These are phyloP conservation scores for Scopulariopsis brevicaulis DNA, from an alignment of 2,329 filamentous ascomycete genomes.

Conservation along the genomic window DNA sequence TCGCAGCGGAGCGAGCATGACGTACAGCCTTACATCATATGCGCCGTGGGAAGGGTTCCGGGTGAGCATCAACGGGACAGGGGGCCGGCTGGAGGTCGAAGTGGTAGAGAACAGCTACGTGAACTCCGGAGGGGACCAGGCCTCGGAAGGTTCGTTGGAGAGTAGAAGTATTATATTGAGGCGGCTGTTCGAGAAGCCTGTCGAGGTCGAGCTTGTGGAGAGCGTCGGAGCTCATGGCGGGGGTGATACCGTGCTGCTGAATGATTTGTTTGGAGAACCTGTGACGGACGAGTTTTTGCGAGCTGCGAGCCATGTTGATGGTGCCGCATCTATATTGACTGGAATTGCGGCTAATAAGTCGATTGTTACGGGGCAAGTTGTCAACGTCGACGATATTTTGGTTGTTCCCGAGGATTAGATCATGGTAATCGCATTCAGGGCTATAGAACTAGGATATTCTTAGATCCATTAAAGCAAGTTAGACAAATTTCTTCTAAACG, in stretches of 20 bases:
- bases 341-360: slow-evolving; percentile 48
- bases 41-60: slow-evolving; percentile 52
- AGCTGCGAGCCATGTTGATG: slow-evolving; percentile 47
- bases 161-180: slow-evolving; percentile 34
- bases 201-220: slow-evolving; percentile 38
- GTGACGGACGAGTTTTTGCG: slow-evolving; percentile 39
- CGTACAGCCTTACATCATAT: slow-evolving; percentile 48
- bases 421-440: no score
- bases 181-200: slow-evolving; percentile 43
- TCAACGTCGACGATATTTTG: slow-evolving; percentile 41
- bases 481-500: no score
- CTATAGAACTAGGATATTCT: no score
- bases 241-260: slow-evolving; percentile 43
- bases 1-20: slow-evolving; percentile 41
- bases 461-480: no score
- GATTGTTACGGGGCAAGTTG: slow-evolving; percentile 42
- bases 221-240: slow-evolving; percentile 47
- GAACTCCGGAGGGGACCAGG: slow-evolving; percentile 47
- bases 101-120: slow-evolving; percentile 52
- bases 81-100: slow-evolving; percentile 47
- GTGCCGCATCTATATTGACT: slow-evolving; percentile 45
- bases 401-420: slow-evolving; percentile 14
- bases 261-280: slow-evolving; percentile 44
- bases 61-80: slow-evolving; percentile 45
- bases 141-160: slow-evolving; percentile 40